Evolutionary conservation across 2,329 filamentous ascomycete species (phyloP).

Genomic region (Alternaria hordeiaustralica): DNA sequence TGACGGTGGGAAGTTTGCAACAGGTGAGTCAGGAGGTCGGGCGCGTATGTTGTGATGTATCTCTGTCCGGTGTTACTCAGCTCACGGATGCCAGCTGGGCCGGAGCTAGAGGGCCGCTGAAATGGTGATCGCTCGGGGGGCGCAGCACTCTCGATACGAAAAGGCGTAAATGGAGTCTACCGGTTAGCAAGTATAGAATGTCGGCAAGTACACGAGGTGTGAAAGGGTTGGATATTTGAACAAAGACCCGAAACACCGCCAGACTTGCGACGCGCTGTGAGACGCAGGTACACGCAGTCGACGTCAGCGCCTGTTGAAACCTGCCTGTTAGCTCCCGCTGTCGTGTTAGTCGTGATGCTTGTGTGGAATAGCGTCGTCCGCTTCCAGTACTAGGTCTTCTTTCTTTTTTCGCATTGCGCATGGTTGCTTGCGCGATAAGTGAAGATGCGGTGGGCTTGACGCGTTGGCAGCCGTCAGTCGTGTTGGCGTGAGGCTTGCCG

Average conservation of each 20-base stretch:
- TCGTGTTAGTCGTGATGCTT: slow-evolving; percentile 4
- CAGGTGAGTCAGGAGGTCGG: not conserved
- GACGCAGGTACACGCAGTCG: slow-evolving; percentile 29
- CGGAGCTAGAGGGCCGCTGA: slow-evolving; percentile 25
- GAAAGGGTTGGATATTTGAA: not conserved
- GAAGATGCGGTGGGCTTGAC: not conserved
- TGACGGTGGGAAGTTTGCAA: not conserved
- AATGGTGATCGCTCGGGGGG: slow-evolving; percentile 6
- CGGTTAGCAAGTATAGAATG: not conserved
- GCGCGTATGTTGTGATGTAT: not conserved
- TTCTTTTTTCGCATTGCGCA: not conserved
- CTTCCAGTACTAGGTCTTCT: not conserved
- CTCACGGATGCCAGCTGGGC: slow-evolving; percentile 25
- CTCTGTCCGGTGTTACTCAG: slow-evolving; percentile 3
- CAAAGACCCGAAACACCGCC: slow-evolving; percentile 18
- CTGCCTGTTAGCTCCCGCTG: slow-evolving; percentile 16
- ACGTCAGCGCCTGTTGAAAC: slow-evolving; percentile 37
- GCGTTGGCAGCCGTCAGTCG: not conserved
- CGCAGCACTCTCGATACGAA: slow-evolving; percentile 14
- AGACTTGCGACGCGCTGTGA: slow-evolving; percentile 14
- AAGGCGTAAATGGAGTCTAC: not conserved
- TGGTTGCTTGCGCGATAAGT: not conserved
- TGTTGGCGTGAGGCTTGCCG: slow-evolving; percentile 18
- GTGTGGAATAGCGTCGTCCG: not conserved
- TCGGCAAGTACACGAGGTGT: not conserved